Percentiles rank a stretch among this genome's conserved stretches.
phyloP scores from a whole-genome alignment of 192 early-diverging fungal species.

The Coemansia sp. region DNA sequence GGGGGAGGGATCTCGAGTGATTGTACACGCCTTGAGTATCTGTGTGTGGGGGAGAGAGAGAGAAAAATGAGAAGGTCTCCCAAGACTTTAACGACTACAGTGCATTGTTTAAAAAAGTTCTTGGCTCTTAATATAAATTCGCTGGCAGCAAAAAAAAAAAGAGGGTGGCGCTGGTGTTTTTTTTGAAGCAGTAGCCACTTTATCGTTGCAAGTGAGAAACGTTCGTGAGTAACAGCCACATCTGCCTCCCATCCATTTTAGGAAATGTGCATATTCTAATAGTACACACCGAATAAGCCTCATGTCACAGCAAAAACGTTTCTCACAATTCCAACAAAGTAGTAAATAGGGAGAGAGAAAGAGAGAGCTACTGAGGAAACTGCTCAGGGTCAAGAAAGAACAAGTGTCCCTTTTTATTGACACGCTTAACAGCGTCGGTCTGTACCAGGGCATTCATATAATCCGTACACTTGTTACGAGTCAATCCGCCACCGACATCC shows the following conservation, averaged over 20 bases:
- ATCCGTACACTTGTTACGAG: conserved; percentile 46
- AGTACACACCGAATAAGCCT: neutral
- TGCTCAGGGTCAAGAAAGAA: conserved; percentile 53
- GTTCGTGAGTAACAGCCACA: conserved; percentile 1
- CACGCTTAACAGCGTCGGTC: conserved; percentile 33
- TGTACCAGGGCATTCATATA: conserved; percentile 52
- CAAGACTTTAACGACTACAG: neutral
- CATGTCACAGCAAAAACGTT: neutral
- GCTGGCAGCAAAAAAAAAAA: neutral
- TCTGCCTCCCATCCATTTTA: neutral
- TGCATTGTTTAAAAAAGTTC: no score
- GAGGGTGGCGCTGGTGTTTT: neutral
- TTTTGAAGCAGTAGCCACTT: neutral
- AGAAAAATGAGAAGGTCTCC: neutral
- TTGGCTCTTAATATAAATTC: neutral
- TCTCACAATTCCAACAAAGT: conserved; percentile 1
- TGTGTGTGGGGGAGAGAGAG: neutral
- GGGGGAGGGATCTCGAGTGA: neutral
- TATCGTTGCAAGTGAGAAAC: neutral
- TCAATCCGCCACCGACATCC: conserved; percentile 39
- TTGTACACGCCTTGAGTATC: neutral
- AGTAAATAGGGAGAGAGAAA: neutral
- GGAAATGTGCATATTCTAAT: conserved; percentile 2
- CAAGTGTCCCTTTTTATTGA: conserved; percentile 55
- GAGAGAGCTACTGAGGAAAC: conserved; percentile 26